Conservation (phyloP, 2,329 filamentous ascomycete species). For the Fulvia fulva region DNA sequence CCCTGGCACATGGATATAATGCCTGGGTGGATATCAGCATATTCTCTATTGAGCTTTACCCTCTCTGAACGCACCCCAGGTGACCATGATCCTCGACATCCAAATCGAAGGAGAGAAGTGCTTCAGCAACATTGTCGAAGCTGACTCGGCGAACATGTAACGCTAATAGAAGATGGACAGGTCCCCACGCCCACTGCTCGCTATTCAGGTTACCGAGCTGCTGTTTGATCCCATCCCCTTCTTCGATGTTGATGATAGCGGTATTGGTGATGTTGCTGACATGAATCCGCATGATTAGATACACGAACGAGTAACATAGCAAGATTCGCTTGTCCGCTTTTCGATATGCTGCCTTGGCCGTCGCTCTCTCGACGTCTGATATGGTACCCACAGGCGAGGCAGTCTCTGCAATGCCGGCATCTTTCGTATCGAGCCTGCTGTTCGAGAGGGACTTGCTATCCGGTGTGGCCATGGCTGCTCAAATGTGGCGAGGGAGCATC, state of each 20-base stretch:
- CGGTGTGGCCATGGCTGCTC: neutral
- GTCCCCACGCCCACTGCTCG: constrained; percentile 34
- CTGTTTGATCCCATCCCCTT: constrained; percentile 32
- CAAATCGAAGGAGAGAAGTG: constrained; percentile 27
- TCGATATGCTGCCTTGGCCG: constrained; percentile 22
- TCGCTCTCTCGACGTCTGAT: neutral
- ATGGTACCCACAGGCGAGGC: neutral
- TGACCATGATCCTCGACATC: constrained; percentile 29
- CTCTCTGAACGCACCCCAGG: constrained; percentile 16
- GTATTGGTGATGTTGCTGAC: constrained; percentile 34
- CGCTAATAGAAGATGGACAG: constrained; percentile 36
- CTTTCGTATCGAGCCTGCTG: constrained; percentile 4
- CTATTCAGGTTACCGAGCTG: constrained; percentile 33
- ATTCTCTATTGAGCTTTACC: too few relatives aligned
- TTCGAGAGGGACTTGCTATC: too few relatives aligned
- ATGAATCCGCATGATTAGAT: constrained; percentile 32
- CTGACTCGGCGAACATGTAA: constrained; percentile 34
- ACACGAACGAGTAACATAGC: constrained; percentile 34
- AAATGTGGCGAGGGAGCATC: neutral
- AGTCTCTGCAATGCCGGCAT: constrained; percentile 5
- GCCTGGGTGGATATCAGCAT: constrained; percentile 1
- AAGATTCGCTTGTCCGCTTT: constrained; percentile 34
- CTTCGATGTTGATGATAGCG: constrained; percentile 35
- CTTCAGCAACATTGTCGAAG: constrained; percentile 28
- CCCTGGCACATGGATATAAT: constrained; percentile 27